Base-by-base conservation (phyloP, 2,329 filamentous ascomycete genomes). In the Pezicula radicicola region DNA sequence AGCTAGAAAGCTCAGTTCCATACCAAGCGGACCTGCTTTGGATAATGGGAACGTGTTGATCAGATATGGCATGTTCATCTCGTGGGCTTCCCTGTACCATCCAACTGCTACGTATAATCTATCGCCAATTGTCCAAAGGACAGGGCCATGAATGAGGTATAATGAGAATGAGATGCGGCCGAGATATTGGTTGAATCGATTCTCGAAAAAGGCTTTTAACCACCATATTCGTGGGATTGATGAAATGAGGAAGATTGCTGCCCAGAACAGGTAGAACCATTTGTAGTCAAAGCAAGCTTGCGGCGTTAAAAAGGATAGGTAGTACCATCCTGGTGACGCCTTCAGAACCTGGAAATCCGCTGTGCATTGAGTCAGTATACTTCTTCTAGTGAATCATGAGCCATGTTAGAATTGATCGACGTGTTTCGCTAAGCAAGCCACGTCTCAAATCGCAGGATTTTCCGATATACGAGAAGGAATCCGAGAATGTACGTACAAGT, bases 251-350 rank as follows among this genome's bases (percentile, higher is more conserved):
- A 84, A 73, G 21, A 73, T 70, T 1, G 84, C 75, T 1, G 82
- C 83, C 71, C 76, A 81, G 63, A 84, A 84, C 3, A 87, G 74
- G 63, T 77, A 87, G 67, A 87, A 87, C 83, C 83, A 87, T 66
- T 87, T 87, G 62, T 75, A 77, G 63, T 87, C 81, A 58, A 75
- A 85, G 10, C 84, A 79, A 1, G 84, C 84, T 61, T 87, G 82
- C 0, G 84, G 83, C 54, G 85, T 86, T 51, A 88, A 70, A 53
- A 74, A 75, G 0, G 82, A 55, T 18, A 57, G 48, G 33, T 50
- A 52, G 30, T 58, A 52, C 65, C 64, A 67, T 2, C 84, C 83
- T 0, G 80, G 76, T 15, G 77, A 82, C 21, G 72, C 72, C 21
- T 72, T 68, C 2, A 88, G 67, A 6, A 76, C 65, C 4, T 74